A percentile compares a stretch with the other conserved stretches of the same genome.
phyloP scores from a whole-genome alignment of 73 alveolate species.

The Blepharisma japonicum region DNA sequence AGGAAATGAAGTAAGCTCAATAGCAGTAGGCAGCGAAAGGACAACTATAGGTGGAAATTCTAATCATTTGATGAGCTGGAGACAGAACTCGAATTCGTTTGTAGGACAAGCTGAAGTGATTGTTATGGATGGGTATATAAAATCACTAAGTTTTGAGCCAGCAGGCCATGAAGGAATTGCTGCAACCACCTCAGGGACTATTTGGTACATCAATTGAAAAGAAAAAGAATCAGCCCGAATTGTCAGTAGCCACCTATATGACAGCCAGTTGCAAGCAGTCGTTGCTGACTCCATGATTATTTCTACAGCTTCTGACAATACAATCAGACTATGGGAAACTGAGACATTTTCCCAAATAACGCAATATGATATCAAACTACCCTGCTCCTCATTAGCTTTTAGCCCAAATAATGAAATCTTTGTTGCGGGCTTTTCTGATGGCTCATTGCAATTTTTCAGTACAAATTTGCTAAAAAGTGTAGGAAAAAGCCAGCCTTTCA shows the following conservation, averaged over 20 bases:
- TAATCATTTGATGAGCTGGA: constrained; percentile 3
- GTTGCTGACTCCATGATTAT: not conserved
- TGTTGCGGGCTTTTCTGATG: constrained; percentile 6
- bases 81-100: not conserved
- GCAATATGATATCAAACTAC: not conserved
- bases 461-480: not conserved
- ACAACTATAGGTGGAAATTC: constrained; percentile 2
- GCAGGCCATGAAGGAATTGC: constrained; percentile 46
- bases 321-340: not conserved
- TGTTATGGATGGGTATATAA: constrained; percentile 42
- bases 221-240: constrained; percentile 43
- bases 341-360: not conserved
- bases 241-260: not conserved
- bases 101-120: not conserved
- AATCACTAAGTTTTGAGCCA: constrained; percentile 38
- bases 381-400: not conserved
- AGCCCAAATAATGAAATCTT: not conserved
- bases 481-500: not conserved
- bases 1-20: not conserved
- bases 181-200: constrained; percentile 46
- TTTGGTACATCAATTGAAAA: constrained; percentile 59
- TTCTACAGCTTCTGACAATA: not conserved
- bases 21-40: not conserved
- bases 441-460: not conserved
- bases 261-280: not conserved